Base-by-base conservation (phyloP, 441 rosid species). In the Adansonia grandidieri region DNA sequence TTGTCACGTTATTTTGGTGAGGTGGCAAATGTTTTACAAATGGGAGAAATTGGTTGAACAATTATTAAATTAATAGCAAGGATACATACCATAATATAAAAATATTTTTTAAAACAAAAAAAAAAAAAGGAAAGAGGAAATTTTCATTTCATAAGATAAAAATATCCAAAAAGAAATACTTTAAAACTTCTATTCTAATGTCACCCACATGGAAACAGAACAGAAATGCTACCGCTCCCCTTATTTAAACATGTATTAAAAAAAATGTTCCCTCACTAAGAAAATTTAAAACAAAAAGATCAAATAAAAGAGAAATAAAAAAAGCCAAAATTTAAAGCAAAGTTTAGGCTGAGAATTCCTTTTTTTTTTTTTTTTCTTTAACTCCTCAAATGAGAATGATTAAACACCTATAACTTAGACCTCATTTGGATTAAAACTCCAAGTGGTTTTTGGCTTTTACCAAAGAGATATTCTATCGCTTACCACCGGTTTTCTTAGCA, bases 401-500 rank as follows among this genome's bases (percentile, higher is more conserved):
- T 20, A 32, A 47, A 37, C 44, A 3, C 66, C 83, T 76, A 60
- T 74, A 72, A 71, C 76, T 78, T 80, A 76, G 6, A 62, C 71
- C 82, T 42, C 71, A 15, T 68, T 64, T 37, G 48, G 70, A 45
- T 72, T 40, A 22, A 15, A 28, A 9, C 50, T 15, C 6, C 60
- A 17, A 57, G n/a, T 74, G 11, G 51, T 48, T 63, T 10, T 56
- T 56, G 60, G 17, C 17, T 40, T 40, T 40, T 4, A 4, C 44
- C 44, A 40, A 40, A 56, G 5, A 5, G 17, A 56, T 56, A 56
- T 17, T 44, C 88, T 83, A 87, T 9, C 94, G 89, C 22, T 93
- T 92, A 40, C 93, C 93, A 6, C 88, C 92, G 8, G 86, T 76
- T 83, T 92, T 92, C 78, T 87, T 88, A 22, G 54, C 54, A 1